Base-by-base conservation (phyloP, 106 monocot genomes). In the Phalaenopsis equestris region DNA sequence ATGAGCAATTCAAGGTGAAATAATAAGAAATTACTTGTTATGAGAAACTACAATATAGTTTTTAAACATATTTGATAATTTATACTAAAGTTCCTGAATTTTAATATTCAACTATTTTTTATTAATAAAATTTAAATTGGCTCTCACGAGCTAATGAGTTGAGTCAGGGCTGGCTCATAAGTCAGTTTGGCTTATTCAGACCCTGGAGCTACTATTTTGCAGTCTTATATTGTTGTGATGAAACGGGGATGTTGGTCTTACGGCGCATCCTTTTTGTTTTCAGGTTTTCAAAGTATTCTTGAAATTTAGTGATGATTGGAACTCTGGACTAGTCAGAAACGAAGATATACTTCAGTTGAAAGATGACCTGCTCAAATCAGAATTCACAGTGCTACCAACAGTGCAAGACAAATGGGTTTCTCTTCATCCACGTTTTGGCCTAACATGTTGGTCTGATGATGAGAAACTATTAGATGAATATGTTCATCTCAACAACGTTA, bases 381-480 rank as follows among this genome's bases (percentile, higher is more conserved):
- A 91, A 79, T 85, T 73, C 49, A 83, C 78, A 76, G 81, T 91
- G 11, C 83, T 91, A 80, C 91, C 91, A 73, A 88, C 88, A 6
- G 41, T 85, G 67, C 82, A 80, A 55, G 85, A 85, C 74, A 91
- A 67, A 73, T 91, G 91, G 91, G 91, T 91, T 76, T 91, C 91
- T 36, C 88, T 91, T 52, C 84, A 91, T 79, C 81, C 84, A 64
- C 48, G 21, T 1, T 88, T 85, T 82, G 91, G 91, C 58, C 48
- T 83, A 8, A 30, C 88, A 48, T 91, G 87, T 79, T 91, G 91
- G 91, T 83, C 84, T 70, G 91, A 88, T 80, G 87, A 91, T 78
- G 84, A 88, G 43, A 79, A 87, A 46, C 81, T 85, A 19, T 83
- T 81, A 42, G 30, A 79, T 17, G 80, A 88, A 74, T 88, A 83